Conservation (phyloP, 2,329 filamentous ascomycete genomes). For the Microsporum audouinii region DNA sequence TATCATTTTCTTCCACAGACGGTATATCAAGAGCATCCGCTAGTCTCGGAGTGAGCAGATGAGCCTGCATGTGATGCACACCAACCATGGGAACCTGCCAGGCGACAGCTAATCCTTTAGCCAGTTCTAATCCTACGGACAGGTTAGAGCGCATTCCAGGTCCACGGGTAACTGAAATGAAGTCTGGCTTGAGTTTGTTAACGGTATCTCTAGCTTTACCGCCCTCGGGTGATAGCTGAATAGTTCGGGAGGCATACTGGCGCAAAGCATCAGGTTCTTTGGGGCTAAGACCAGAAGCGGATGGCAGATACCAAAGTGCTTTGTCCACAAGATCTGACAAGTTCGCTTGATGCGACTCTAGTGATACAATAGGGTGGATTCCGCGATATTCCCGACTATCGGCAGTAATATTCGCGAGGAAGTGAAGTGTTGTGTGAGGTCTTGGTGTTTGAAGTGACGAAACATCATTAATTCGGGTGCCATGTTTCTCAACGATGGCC, state of each 20-base stretch:
- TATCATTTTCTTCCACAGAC: neutral
- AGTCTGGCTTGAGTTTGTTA: conserved; percentile 52
- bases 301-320: conserved; percentile 48
- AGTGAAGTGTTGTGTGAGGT: conserved; percentile 50
- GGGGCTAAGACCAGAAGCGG: neutral
- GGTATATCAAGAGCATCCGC: conserved; percentile 45
- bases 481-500: conserved; percentile 56
- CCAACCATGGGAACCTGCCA: conserved; percentile 74
- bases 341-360: conserved; percentile 61
- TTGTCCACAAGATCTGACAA: conserved; percentile 57
- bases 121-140: conserved; percentile 64
- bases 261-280: neutral
- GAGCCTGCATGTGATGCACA: conserved; percentile 96
- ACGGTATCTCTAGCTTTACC: neutral
- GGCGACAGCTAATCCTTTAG: conserved; percentile 74
- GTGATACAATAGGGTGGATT: conserved; percentile 65
- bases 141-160: conserved; percentile 79
- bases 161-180: conserved; percentile 79
- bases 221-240: neutral
- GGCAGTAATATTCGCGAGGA: conserved; percentile 70
- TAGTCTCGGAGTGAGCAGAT: conserved; percentile 77
- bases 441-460: neutral
- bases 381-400: conserved; percentile 65
- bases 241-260: neutral
- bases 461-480: neutral